A percentile compares a stretch with the other conserved stretches of the same genome.
Evolutionary conservation across 257 asterid genomes (phyloP).

Genomic region (Nicotiana tabacum): DNA sequence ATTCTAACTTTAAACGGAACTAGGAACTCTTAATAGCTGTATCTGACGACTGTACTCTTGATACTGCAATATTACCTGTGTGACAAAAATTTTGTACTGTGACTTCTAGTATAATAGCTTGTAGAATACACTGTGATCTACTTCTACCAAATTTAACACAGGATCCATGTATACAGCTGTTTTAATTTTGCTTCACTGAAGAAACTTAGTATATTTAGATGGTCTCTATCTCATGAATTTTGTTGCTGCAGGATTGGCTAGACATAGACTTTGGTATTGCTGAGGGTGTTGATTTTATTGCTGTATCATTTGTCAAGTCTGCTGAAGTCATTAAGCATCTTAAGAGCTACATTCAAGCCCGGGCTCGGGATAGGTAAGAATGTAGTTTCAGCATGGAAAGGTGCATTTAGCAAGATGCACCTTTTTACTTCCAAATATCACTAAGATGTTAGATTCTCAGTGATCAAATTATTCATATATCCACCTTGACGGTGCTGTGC

Average conservation of each 20-base stretch:
- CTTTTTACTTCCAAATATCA: not conserved
- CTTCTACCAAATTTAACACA: not conserved
- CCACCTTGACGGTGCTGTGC: slow-evolving; percentile 22
- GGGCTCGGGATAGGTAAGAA: slow-evolving; percentile 85
- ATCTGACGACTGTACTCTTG: not conserved
- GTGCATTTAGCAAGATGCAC: not conserved
- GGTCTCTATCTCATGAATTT: slow-evolving; percentile 21
- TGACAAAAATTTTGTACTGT: not conserved
- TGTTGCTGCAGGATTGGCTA: slow-evolving; percentile 76
- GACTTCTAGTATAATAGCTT: not conserved
- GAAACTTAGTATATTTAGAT: not conserved
- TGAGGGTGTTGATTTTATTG: slow-evolving; percentile 95
- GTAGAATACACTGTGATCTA: not conserved
- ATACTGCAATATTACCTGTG: not conserved
- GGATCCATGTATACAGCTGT: not conserved
- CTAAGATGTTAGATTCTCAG: not conserved
- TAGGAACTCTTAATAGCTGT: not conserved
- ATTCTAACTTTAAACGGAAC: not conserved
- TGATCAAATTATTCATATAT: not conserved
- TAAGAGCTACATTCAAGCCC: slow-evolving; percentile 88
- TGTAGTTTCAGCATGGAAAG: not conserved
- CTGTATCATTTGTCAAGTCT: slow-evolving; percentile 97
- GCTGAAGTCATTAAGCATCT: slow-evolving; percentile 97
- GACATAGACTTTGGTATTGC: slow-evolving; percentile 98
- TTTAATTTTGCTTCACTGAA: not conserved